Base-by-base conservation (phyloP, 2,329 filamentous ascomycete species). In the Sporothrix luriei region DNA sequence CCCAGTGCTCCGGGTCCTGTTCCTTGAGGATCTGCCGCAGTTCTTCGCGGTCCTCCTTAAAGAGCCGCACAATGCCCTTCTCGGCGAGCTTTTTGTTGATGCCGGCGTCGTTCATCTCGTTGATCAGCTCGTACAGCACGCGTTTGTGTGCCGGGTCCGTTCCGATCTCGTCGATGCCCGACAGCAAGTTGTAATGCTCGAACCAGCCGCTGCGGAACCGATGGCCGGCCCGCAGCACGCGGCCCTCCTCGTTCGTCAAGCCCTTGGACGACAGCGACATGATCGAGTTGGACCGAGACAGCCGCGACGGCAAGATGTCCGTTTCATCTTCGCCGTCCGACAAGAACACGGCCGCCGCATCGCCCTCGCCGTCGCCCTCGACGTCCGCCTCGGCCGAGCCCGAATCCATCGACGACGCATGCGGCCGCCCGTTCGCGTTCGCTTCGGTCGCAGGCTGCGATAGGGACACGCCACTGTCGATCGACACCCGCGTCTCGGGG, bases 401-500 rank as follows among this genome's bases (percentile, higher is more conserved):
- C 26, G 73, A 68, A 38, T 68, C 62, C 2, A 69, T 38, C 4
- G 76, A 73, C 4, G 72, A 74, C n/a, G 72, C 74, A 24, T 73
- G 72, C 0, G 74, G 69, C 48, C 49, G 71, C 33, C 14, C 52
- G 7, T 19, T 19, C 7, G 26, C 40, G 6, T 57, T 57, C 11
- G 54, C 29, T 21, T 51, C 64, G 11, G 74, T 72, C 70, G 54
- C n/a, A 0, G 73, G 57, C 7, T 73, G 62, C n/a, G 74, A 73
- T n/a, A 75, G 70, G 1, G 76, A 77, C 4, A 75, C 71, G 24
- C 75, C 76, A 48, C 77, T 75, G 65, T 78, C 76, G 11, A 73
- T 73, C 16, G 75, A 75, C 69, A 82, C 82, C 48, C 92, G 88
- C 0, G 92, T 96, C 77, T 98, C 94, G 0, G 95, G 95, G 75